Evolutionary conservation across 306 rosid genomes (phyloP), one percentile per base, ranked within the genome.

Genomic region (Erythrophleum fordii): DNA sequence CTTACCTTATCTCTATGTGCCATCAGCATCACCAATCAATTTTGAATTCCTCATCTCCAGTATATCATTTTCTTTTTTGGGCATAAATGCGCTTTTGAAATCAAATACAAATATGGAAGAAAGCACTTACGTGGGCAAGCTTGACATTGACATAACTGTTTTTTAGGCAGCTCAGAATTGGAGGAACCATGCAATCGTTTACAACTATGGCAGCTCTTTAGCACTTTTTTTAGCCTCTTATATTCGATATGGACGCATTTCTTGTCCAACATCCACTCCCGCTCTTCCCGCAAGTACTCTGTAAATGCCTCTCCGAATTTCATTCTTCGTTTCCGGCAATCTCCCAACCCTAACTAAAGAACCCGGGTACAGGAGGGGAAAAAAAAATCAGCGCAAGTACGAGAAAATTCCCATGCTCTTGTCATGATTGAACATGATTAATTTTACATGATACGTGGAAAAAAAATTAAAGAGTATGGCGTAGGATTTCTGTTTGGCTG

Each of bases 171-270:
- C 41, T 86, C 86, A 58, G 78, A 60, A 23, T 74, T 61, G 44
- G 69, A 62, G 68, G 84, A 78, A 20, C 29, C 73, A 23, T 83
- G 56, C 77, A 65, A 60, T n/a, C 44, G 10, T 58, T 83, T 86
- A n/a, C 89, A 89, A 58, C 49, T 71, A 79, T 75, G 85, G 73
- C 98, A 94, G 65, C 81, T 90, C 88, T 90, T 92, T 10, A 94
- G 86, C 22, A 94, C 98, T n/a, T 90, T 90, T 85, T 94, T 94
- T 37, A 94, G 82, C 74, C 90, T 82, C 77, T 87, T 84, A 31
- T 92, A 95, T 80, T 92, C 97, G 10, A 95, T 88, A 71, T 92
- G 89, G 0, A 88, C 90, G 80, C 93, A 88, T 65, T 92, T 87
- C 16, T 78, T 70, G 35, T 87, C 94, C 81, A 91, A 20, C 29